Evolutionary conservation across 345 rosid species (phyloP).

Genomic region (Brassica cretica): DNA sequence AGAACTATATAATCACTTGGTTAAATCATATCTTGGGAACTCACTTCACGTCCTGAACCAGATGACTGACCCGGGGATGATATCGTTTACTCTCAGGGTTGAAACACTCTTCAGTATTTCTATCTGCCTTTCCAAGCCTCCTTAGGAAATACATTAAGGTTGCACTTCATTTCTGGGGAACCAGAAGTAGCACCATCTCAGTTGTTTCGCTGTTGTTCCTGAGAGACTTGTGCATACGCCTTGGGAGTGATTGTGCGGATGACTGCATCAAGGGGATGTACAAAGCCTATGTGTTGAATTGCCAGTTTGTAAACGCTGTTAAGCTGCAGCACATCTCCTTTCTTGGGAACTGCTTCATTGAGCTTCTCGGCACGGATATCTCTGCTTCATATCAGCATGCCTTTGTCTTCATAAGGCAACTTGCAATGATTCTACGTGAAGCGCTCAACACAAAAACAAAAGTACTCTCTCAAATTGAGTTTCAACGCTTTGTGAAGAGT

Average conservation of each 20-base stretch:
- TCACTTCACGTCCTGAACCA: conserved; percentile 86
- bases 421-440: conserved; percentile 81
- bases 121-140: conserved; percentile 85
- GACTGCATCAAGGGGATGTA: conserved; percentile 89
- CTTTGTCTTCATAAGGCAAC: conserved; percentile 81
- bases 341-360: conserved; percentile 79
- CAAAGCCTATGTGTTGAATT: conserved; percentile 88
- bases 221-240: conserved; percentile 77
- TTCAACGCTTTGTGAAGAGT: neutral
- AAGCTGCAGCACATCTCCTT: conserved; percentile 80
- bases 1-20: conserved; percentile 77
- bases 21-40: conserved; percentile 91
- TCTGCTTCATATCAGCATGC: conserved; percentile 93
- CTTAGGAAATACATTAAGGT: conserved; percentile 83
- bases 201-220: conserved; percentile 80
- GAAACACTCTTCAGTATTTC: conserved; percentile 64
- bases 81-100: conserved; percentile 80
- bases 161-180: conserved; percentile 94
- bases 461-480: conserved; percentile 44
- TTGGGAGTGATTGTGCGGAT: conserved; percentile 78
- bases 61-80: conserved; percentile 91
- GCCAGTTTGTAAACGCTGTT: conserved; percentile 77
- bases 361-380: conserved; percentile 83
- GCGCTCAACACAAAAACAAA: conserved; percentile 87
- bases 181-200: conserved; percentile 82